phyloP scores from a whole-genome alignment of 1,284 basidiomycete species.

The Leccinum griseonigrum region DNA sequence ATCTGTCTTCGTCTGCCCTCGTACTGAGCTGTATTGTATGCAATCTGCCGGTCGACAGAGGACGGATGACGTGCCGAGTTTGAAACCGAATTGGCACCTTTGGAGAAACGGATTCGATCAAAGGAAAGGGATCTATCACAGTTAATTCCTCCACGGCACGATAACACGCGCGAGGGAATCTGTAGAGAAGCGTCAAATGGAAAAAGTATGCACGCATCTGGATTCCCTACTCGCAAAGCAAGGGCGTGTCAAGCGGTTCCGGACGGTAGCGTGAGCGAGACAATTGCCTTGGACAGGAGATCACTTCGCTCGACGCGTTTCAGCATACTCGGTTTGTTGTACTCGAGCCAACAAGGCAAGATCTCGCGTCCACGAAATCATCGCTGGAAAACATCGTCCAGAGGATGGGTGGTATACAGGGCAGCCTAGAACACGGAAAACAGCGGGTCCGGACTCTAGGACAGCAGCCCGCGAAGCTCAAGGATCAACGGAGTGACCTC shows the following conservation, averaged over 20 bases:
- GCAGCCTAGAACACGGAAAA: constrained; percentile 77
- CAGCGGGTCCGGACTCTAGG: constrained; percentile 64
- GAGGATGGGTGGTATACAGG: constrained; percentile 60
- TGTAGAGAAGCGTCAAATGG: constrained; percentile 69
- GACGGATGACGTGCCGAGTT: constrained; percentile 66
- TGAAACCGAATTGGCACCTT: constrained; percentile 59
- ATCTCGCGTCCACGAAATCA: constrained; percentile 44
- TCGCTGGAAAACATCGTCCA: constrained; percentile 57
- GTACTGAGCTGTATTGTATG: constrained; percentile 82
- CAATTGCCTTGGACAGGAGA: constrained; percentile 70
- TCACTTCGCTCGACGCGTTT: constrained; percentile 65
- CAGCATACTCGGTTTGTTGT: constrained; percentile 49
- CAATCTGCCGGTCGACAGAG: constrained; percentile 58
- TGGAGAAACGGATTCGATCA: constrained; percentile 60
- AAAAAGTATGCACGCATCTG: constrained; percentile 69
- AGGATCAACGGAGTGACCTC: constrained; percentile 70
- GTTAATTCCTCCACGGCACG: constrained; percentile 69
- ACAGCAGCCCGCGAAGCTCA: constrained; percentile 64
- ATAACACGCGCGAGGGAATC: constrained; percentile 54
- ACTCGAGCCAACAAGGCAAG: constrained; percentile 45
- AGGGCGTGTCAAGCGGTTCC: constrained; percentile 82
- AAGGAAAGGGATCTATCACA: constrained; percentile 64
- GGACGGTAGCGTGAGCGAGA: constrained; percentile 84
- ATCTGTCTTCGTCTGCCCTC: constrained; percentile 73
- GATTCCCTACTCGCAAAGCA: constrained; percentile 83